phyloP scores from a whole-genome alignment of 768 basidiomycete species.

The Tulasnella sp. region DNA sequence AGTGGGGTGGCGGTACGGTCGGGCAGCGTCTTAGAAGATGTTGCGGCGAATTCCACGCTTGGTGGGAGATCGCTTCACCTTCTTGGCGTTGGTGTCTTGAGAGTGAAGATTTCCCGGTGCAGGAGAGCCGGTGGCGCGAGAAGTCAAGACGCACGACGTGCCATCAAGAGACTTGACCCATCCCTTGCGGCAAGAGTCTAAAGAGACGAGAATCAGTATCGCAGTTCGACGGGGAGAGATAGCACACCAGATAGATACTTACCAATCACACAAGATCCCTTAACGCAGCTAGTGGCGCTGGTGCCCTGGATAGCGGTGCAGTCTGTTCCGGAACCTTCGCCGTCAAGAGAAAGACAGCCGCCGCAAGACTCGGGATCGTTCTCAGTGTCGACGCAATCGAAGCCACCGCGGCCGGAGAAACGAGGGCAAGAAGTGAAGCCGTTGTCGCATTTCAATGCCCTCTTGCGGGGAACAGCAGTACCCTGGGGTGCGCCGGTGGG shows the following conservation, averaged over 20 bases:
- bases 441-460: neutral
- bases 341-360: slow-evolving; percentile 12
- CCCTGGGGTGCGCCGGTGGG: neutral
- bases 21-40: no score
- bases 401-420: neutral
- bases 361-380: slow-evolving; percentile 22
- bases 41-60: no score
- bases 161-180: slow-evolving; percentile 4
- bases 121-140: neutral
- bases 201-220: neutral
- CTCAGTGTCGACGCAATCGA: slow-evolving; percentile 19
- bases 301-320: slow-evolving; percentile 47
- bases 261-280: slow-evolving; percentile 37
- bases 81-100: no score
- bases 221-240: neutral
- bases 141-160: neutral
- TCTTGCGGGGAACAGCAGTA: neutral
- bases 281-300: slow-evolving; percentile 40
- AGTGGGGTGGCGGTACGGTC: no score
- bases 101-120: neutral
- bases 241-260: neutral
- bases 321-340: slow-evolving; percentile 39
- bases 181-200: slow-evolving; percentile 3
- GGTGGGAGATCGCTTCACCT: no score
- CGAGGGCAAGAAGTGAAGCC: neutral